These are phyloP conservation scores for Xanthoconium purpureum DNA, from an alignment of 768 basidiomycete genomes.

Conservation along the genomic window DNA sequence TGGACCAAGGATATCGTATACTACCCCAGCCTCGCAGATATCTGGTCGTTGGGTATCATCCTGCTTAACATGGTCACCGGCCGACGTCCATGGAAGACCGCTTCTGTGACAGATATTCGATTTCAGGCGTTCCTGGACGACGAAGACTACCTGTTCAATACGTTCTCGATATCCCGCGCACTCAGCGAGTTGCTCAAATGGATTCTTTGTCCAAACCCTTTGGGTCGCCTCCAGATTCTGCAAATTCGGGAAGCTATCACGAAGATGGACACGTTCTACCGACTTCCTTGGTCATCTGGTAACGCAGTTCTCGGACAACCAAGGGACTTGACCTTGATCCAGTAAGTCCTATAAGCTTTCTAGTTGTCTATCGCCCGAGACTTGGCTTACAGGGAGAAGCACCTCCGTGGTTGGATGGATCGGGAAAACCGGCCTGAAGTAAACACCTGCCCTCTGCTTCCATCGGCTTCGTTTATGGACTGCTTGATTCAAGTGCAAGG, in stretches of 20 bases:
- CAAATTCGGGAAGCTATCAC: slow-evolving; percentile 18
- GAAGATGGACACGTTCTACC: slow-evolving; percentile 17
- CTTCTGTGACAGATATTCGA: slow-evolving; percentile 3
- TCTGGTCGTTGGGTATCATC: slow-evolving; percentile 78
- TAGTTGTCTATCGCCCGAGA: background rate
- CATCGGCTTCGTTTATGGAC: background rate
- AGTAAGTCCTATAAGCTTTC: background rate
- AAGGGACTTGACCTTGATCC: background rate
- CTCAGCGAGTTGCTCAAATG: slow-evolving; percentile 14
- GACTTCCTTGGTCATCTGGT: background rate
- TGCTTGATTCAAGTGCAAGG: background rate
- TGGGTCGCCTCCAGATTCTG: slow-evolving; percentile 14
- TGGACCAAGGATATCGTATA: slow-evolving; percentile 46
- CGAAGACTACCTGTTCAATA: slow-evolving; percentile 12
- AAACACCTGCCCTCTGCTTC: too few species aligned
- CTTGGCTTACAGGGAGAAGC: background rate
- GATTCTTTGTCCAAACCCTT: slow-evolving; percentile 16
- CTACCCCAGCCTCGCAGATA: slow-evolving; percentile 40
- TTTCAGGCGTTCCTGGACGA: slow-evolving; percentile 17
- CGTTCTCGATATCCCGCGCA: slow-evolving; percentile 13
- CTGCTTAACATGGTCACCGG: slow-evolving; percentile 80
- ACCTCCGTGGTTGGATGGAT: background rate
- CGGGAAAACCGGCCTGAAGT: background rate
- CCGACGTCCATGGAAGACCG: slow-evolving; percentile 16
- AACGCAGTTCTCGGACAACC: background rate